phyloP scores from a whole-genome alignment of 768 basidiomycete genomes.

The Lanmaoa pseudosensibilis region DNA sequence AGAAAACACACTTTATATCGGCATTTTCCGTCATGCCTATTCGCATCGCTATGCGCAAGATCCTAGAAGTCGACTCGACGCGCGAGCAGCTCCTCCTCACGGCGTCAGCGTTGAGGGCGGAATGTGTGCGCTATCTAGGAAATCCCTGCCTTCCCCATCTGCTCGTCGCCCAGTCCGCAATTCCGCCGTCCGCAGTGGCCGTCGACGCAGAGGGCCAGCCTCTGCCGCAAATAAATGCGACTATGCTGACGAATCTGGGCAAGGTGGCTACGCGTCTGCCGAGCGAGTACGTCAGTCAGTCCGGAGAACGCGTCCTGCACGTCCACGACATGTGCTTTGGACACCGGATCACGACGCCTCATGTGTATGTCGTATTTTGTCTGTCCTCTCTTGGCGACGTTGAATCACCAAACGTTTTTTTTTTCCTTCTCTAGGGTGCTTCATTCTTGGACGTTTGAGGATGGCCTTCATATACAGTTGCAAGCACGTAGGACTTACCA shows the following conservation, averaged over 20 bases:
- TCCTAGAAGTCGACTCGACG: not conserved
- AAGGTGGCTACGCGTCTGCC: not conserved
- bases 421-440: not conserved
- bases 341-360: slow-evolving; percentile 1
- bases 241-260: slow-evolving; percentile 1
- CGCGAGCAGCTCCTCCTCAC: slow-evolving; percentile 1
- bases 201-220: not conserved
- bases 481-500: not conserved
- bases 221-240: not conserved
- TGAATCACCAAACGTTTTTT: too few relatives aligned
- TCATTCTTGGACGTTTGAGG: slow-evolving; percentile 5
- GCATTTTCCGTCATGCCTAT: not conserved
- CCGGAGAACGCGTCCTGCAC: not conserved
- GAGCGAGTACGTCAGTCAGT: not conserved
- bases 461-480: not conserved
- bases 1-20: slow-evolving; percentile 4
- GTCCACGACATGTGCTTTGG: slow-evolving; percentile 4
- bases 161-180: not conserved
- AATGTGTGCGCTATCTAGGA: not conserved
- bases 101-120: not conserved
- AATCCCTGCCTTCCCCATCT: slow-evolving; percentile 6
- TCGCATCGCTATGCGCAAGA: slow-evolving; percentile 3
- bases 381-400: too few relatives aligned
- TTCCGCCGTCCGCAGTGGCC: not conserved
- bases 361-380: not conserved